Percentiles rank a stretch among this genome's conserved stretches.
Evolutionary conservation across 2,329 filamentous ascomycete genomes (phyloP).

Genomic region (Xylariaceae sp.): DNA sequence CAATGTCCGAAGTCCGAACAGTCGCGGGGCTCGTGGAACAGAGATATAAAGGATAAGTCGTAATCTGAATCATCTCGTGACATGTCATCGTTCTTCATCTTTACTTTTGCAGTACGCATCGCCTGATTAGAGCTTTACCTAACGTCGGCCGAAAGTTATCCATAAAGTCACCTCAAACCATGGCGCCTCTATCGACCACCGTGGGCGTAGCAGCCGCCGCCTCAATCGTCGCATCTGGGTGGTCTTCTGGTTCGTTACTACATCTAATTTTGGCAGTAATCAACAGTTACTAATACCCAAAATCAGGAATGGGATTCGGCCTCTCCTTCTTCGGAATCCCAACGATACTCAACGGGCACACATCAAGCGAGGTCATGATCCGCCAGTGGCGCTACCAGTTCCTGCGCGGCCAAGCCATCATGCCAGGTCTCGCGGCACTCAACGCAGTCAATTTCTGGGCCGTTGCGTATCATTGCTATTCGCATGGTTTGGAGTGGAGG

Average conservation of each 20-base stretch:
- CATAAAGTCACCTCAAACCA: not conserved
- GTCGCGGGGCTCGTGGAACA: no score
- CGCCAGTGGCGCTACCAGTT: slow-evolving; percentile 22
- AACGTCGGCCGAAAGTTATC: not conserved
- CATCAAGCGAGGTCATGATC: slow-evolving; percentile 18
- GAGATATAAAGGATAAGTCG: no score
- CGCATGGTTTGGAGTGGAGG: slow-evolving; percentile 20
- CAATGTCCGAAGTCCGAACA: no score
- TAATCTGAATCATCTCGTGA: no score
- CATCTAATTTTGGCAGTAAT: not conserved
- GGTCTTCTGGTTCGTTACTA: slow-evolving; percentile 12
- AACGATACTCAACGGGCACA: slow-evolving; percentile 16
- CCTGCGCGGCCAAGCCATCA: slow-evolving; percentile 14
- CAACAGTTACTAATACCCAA: not conserved
- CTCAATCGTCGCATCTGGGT: slow-evolving; percentile 14
- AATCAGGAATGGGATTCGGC: slow-evolving; percentile 16
- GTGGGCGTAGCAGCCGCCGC: slow-evolving; percentile 7
- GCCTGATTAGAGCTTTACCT: not conserved
- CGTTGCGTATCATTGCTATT: slow-evolving; percentile 17
- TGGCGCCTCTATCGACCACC: slow-evolving; percentile 8
- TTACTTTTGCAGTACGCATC: no score
- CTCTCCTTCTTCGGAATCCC: slow-evolving; percentile 18
- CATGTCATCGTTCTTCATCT: no score
- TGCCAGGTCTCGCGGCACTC: slow-evolving; percentile 12
- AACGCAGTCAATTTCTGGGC: slow-evolving; percentile 18